Percentiles rank a stretch among this genome's conserved stretches.
Conservation (phyloP, 768 basidiomycete species). For the Tricholoma furcatifolium region DNA sequence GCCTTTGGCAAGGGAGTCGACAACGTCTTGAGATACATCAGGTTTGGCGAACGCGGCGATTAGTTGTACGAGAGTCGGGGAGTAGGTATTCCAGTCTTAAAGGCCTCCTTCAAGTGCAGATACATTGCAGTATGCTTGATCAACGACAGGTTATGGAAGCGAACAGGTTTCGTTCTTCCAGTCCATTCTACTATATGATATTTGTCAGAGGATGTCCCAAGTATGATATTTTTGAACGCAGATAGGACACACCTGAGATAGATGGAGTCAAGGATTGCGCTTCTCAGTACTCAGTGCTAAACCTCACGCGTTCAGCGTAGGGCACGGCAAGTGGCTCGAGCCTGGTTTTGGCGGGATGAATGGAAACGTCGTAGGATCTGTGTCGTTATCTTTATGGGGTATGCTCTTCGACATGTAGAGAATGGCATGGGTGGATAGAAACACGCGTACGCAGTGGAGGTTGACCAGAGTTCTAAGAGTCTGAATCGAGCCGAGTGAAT, state of each 20-base stretch:
- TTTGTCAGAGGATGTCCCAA: neutral
- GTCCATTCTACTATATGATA: too few relatives aligned
- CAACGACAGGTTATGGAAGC: conserved; percentile 36
- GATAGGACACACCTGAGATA: too few relatives aligned
- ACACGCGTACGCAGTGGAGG: too few relatives aligned
- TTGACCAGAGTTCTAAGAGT: too few relatives aligned
- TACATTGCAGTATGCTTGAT: conserved; percentile 52
- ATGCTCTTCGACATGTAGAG: too few relatives aligned
- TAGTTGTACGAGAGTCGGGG: conserved; percentile 31
- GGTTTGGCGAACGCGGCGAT: conserved; percentile 19
- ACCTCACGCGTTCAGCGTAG: conserved; percentile 52
- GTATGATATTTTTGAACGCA: neutral
- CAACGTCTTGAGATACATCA: conserved; percentile 37
- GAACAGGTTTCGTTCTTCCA: conserved; percentile 14
- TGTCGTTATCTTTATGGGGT: too few relatives aligned
- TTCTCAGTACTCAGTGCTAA: too few relatives aligned
- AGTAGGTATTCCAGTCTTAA: conserved; percentile 41
- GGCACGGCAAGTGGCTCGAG: conserved; percentile 48
- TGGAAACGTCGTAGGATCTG: too few relatives aligned
- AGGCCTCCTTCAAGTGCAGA: conserved; percentile 57
- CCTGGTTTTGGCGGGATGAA: conserved; percentile 24
- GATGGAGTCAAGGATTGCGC: too few relatives aligned
- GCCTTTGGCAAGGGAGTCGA: conserved; percentile 50
- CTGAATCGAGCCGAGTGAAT: too few relatives aligned
- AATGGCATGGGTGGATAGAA: too few relatives aligned